These are phyloP conservation scores for Articulospora tetracladia DNA, from an alignment of 495 filamentous ascomycete species.

Conservation along the genomic window DNA sequence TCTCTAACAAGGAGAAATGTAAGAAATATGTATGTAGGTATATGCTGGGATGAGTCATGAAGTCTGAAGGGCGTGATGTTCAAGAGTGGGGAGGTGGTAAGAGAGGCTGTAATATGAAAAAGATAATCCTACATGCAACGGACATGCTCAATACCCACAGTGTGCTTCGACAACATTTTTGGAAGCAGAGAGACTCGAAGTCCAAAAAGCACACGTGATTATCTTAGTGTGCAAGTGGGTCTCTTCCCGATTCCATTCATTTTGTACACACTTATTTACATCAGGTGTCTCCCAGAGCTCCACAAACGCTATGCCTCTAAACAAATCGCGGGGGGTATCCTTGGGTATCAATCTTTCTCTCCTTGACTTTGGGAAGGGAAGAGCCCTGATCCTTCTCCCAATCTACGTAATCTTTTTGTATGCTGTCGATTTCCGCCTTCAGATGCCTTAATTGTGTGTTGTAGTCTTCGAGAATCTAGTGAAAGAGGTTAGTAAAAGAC, in stretches of 20 bases:
- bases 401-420: slow-evolving; percentile 74
- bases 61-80: background rate
- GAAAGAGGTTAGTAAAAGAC: slow-evolving; percentile 24
- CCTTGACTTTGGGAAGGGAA: slow-evolving; percentile 1
- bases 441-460: slow-evolving; percentile 83
- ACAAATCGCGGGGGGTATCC: slow-evolving; percentile 7
- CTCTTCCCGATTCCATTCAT: background rate
- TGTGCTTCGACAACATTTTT: too few species aligned
- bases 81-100: background rate
- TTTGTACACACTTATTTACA: slow-evolving; percentile 1
- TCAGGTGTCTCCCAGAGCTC: background rate
- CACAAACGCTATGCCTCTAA: background rate
- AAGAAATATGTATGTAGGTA: too few species aligned
- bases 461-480: slow-evolving; percentile 90
- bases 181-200: too few species aligned
- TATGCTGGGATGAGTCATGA: background rate
- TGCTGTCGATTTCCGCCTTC: slow-evolving; percentile 72
- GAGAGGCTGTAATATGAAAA: too few species aligned
- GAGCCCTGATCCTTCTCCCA: slow-evolving; percentile 57
- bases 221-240: too few species aligned
- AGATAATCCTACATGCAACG: too few species aligned
- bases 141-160: too few species aligned
- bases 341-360: slow-evolving; percentile 16
- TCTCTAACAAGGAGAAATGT: too few species aligned
- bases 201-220: background rate